These are phyloP conservation scores for Neolentinus lepideus DNA, from an alignment of 1,284 basidiomycete genomes.

Conservation along the genomic window DNA sequence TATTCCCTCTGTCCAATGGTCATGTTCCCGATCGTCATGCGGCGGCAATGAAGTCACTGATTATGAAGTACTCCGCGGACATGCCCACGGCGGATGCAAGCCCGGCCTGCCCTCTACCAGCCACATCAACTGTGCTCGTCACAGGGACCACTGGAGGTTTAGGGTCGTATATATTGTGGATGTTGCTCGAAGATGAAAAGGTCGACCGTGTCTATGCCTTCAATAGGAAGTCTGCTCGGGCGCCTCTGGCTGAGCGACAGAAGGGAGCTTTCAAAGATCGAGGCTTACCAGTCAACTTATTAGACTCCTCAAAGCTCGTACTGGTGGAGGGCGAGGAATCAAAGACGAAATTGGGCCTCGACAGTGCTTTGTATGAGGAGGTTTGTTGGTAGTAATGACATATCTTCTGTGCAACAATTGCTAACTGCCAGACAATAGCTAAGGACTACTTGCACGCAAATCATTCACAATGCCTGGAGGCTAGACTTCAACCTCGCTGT, in stretches of 20 bases:
- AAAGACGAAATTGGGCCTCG: background rate
- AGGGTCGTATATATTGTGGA: background rate
- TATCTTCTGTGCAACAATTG: background rate
- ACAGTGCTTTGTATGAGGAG: background rate
- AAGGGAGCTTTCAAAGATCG: background rate
- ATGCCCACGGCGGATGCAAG: conserved; percentile 14
- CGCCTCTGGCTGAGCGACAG: background rate
- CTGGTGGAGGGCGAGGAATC: background rate
- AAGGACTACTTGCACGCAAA: conserved; percentile 6
- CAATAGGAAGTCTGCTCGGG: background rate
- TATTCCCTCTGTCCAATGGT: conserved; percentile 7
- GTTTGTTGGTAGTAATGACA: background rate
- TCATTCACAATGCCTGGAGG: conserved; percentile 35
- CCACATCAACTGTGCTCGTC: background rate
- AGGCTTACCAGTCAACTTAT: background rate
- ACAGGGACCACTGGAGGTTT: conserved; percentile 3
- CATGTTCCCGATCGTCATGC: conserved; percentile 3
- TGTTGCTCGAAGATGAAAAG: background rate
- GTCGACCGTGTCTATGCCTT: conserved; percentile 2
- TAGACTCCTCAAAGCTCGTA: conserved; percentile 13
- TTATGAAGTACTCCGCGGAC: conserved; percentile 23
- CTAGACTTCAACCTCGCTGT: conserved; percentile 30
- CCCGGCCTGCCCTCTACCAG: background rate
- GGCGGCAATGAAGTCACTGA: conserved; percentile 15
- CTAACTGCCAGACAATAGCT: background rate